Evolutionary conservation across 768 basidiomycete species (phyloP).

Genomic region (Cystobasidium ongulense): DNA sequence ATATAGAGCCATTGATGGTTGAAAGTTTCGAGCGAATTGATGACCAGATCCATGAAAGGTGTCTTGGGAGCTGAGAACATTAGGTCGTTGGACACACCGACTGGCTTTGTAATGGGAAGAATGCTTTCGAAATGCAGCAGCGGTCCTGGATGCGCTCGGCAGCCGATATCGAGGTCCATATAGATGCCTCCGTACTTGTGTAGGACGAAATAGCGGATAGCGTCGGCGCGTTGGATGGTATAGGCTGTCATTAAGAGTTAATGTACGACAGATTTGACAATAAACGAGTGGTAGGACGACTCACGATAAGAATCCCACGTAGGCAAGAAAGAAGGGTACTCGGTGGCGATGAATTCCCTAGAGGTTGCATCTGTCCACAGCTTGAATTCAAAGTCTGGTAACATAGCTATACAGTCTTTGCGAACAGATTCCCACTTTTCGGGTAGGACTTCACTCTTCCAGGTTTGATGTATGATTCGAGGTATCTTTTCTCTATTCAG

Average conservation of each 20-base stretch:
- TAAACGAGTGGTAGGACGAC: background rate
- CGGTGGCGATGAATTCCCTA: constrained; percentile 74
- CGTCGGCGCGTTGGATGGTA: constrained; percentile 64
- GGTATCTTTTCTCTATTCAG: constrained; percentile 65
- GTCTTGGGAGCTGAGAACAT: constrained; percentile 83
- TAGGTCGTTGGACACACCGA: constrained; percentile 94
- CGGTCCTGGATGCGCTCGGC: constrained; percentile 73
- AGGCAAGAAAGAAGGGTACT: constrained; percentile 86
- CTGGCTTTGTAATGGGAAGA: constrained; percentile 91
- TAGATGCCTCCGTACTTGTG: constrained; percentile 91
- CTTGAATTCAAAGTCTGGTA: constrained; percentile 94
- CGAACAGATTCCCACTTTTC: constrained; percentile 70
- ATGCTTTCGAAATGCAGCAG: constrained; percentile 70
- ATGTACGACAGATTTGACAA: background rate
- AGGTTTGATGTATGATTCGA: constrained; percentile 92
- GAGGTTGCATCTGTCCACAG: constrained; percentile 91
- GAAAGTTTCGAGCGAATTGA: constrained; percentile 79
- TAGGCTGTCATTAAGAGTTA: constrained; percentile 29
- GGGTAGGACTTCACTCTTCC: constrained; percentile 85
- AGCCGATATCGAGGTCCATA: constrained; percentile 93
- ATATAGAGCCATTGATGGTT: constrained; percentile 79
- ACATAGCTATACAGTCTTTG: constrained; percentile 75
- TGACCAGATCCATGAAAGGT: constrained; percentile 83
- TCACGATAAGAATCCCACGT: constrained; percentile 74
- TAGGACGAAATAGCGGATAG: constrained; percentile 94